A percentile compares a stretch with the other conserved stretches of the same genome.
These are phyloP conservation scores for Agaricus sinodeliciosus DNA, from an alignment of 768 basidiomycete species.

Conservation along the genomic window DNA sequence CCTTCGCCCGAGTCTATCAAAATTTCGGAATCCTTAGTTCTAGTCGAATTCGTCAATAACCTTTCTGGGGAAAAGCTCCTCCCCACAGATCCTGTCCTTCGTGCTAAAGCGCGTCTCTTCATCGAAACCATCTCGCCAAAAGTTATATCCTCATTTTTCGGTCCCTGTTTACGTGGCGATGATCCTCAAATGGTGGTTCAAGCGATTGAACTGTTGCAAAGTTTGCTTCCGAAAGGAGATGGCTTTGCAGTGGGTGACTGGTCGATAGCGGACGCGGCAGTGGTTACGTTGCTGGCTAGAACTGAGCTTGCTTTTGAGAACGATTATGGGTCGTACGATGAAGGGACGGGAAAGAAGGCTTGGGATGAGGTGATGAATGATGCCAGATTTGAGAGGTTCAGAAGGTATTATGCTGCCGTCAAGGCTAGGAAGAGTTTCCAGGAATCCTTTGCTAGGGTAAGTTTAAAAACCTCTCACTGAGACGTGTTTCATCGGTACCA, in stretches of 20 bases:
- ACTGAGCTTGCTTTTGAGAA: slow-evolving; percentile 36
- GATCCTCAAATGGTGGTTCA: slow-evolving; percentile 32
- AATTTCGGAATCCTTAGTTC: slow-evolving; percentile 56
- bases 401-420: slow-evolving; percentile 40
- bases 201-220: slow-evolving; percentile 42
- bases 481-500: too few relatives aligned
- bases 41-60: slow-evolving; percentile 63
- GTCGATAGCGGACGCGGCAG: slow-evolving; percentile 55
- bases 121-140: slow-evolving; percentile 46
- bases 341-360: slow-evolving; percentile 39
- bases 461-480: slow-evolving; percentile 12
- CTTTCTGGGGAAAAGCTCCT: slow-evolving; percentile 35
- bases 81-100: slow-evolving; percentile 46
- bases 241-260: slow-evolving; percentile 38
- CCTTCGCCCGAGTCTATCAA: slow-evolving; percentile 58
- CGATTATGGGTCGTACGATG: slow-evolving; percentile 44
- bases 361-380: slow-evolving; percentile 33
- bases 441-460: slow-evolving; percentile 46
- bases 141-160: slow-evolving; percentile 29
- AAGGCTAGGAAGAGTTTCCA: slow-evolving; percentile 47
- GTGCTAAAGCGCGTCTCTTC: slow-evolving; percentile 59
- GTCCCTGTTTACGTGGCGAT: slow-evolving; percentile 29
- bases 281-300: slow-evolving; percentile 55
- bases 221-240: slow-evolving; percentile 30
- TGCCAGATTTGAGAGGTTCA: slow-evolving; percentile 41